Evolutionary conservation across 495 filamentous ascomycete species (phyloP), one percentile per base, ranked within the genome.

Genomic region (Polyplosphaeria fusca): DNA sequence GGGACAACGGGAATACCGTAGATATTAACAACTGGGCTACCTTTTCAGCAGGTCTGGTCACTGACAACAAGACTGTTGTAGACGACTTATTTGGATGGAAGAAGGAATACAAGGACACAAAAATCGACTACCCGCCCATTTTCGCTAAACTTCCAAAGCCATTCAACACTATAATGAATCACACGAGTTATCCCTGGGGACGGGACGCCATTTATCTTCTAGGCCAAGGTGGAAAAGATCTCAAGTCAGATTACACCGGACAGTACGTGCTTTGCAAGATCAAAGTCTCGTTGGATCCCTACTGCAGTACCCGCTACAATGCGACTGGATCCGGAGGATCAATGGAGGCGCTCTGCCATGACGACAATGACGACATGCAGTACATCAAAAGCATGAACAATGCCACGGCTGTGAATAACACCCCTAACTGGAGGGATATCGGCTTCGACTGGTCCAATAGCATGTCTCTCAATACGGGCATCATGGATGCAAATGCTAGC

Each of bases 41-140:
- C 3, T 35, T 40, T 3, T 14, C 12, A 7, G 26, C 24, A 23
- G 22, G 71, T 68, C 5, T 68, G 56, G 56, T 25, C 9, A 53
- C 57, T 22, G 48, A 45, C n/a, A 86, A 86, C 57, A 65, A 66
- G 2, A 89, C 86, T 1, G 76, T 69, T 0, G 79, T 88, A 14
- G 86, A 90, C 50, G 78, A 85, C 25, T 67, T 91, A 20, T 91
- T 91, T 63, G 72, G 76, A 13, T 89, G 84, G 75, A 56, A 53
- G 0, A 57, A 81, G 27, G 9, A 42, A 42, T 9, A 12, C 9
- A 26, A 51, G 26, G 24, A 45, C 12, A n/a, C n/a, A 79, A 1
- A 44, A 63, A 5, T 63, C 72, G 62, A 82, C 38, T 73, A 71
- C 1, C 79, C 82, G 0, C 86, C 86, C 0, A 68, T 85, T 32